A percentile compares a stretch with the other conserved stretches of the same genome.
Evolutionary conservation across 2,329 filamentous ascomycete genomes (phyloP).

Genomic region (Gaeumannomyces tritici): DNA sequence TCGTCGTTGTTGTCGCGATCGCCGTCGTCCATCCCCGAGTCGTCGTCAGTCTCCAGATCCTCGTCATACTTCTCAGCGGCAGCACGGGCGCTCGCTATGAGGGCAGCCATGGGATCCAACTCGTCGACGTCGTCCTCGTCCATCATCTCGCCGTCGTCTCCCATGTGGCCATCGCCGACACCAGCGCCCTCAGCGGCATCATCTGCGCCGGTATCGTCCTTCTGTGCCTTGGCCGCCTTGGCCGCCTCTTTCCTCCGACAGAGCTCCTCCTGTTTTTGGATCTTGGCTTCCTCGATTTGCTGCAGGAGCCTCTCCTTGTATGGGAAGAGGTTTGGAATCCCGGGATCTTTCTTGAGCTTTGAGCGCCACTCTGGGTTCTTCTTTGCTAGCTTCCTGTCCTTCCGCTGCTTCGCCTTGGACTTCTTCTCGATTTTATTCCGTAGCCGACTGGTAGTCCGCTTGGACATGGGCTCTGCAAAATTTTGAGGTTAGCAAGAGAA

Average conservation of each 20-base stretch:
- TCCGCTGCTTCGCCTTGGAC: constrained; percentile 81
- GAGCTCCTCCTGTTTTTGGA: constrained; percentile 71
- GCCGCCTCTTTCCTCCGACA: constrained; percentile 62
- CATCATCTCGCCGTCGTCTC: constrained; percentile 32
- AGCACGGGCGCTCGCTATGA: constrained; percentile 72
- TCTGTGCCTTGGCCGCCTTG: constrained; percentile 53
- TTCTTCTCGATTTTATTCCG: constrained; percentile 95
- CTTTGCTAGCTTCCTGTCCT: constrained; percentile 80
- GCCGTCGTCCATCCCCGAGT: constrained; percentile 36
- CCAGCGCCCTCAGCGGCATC: constrained; percentile 26
- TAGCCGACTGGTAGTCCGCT: constrained; percentile 80
- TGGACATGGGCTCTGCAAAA: constrained; percentile 76
- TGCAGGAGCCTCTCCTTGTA: constrained; percentile 94
- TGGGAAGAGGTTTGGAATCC: constrained; percentile 93
- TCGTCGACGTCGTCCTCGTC: constrained; percentile 52
- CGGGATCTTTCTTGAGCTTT: constrained; percentile 93
- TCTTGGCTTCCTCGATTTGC: constrained; percentile 84
- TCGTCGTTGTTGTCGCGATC: constrained; percentile 24
- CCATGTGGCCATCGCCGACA: neutral
- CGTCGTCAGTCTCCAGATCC: constrained; percentile 50
- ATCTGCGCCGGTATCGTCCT: constrained; percentile 8
- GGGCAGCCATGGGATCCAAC: constrained; percentile 84
- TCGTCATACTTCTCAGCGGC: constrained; percentile 68
- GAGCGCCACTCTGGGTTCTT: constrained; percentile 97
- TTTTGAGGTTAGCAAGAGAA: constrained; percentile 6